Evolutionary conservation across 805 yeast species (phyloP), one percentile per base, ranked within the genome.

Genomic region (Kazachstania kunashirensis): DNA sequence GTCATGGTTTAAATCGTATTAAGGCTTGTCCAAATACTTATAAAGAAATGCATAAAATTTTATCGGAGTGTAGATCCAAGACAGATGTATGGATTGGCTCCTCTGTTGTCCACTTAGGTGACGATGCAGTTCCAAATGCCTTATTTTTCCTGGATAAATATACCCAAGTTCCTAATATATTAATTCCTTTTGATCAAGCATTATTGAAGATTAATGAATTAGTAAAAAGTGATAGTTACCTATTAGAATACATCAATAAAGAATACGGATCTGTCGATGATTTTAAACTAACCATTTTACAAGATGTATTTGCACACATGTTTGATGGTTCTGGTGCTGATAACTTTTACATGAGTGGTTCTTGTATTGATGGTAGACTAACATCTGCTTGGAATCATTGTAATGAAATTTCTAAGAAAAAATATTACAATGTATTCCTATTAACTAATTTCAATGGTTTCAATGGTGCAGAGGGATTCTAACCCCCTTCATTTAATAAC

Each of bases 381-480:
- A 82, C 92, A 0, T 73, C 82, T 37, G 84, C 86, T 2, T 83
- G 89, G 84, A 83, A 81, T 49, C 83, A 84, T 69, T 81, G 86
- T 38, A 82, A 81, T 52, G 70, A 70, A 44, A 74, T 82, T 28
- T 61, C 76, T 18, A 77, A 79, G 51, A 80, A 79, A 48, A 67
- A 70, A n/a, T 82, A 79, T 54, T 71, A 67, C 47, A 63, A 62
- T 49, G 64, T 75, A 32, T 81, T 82, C 54, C 51, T 82, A 31
- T 56, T 82, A 33, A 64, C 81, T 14, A 85, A 86, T 0, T 82
- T 82, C 52, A 69, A 75, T 15, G 86, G 88, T 12, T 82, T 82
- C 55, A 80, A 82, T 44, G 88, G 88, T 16, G 55, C 66, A 8
- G 85, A 79, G 41, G 82, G 83, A 0, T 76, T 75, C 41, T 71